These are phyloP conservation scores for Tulasnella sp. DNA, from an alignment of 768 basidiomycete species.

Conservation along the genomic window DNA sequence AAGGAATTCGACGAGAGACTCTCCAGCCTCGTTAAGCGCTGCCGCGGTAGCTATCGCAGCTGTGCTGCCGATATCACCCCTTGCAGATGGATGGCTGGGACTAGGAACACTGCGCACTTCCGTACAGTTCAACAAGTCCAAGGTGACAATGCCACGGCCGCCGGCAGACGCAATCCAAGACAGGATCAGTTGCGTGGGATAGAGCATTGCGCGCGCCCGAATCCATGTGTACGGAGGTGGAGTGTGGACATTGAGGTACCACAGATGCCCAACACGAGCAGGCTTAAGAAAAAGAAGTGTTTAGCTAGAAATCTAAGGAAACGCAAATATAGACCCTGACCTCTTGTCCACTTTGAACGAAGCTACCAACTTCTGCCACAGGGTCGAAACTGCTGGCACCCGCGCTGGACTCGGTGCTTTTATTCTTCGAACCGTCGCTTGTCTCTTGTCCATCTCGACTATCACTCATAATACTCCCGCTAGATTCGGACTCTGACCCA, in stretches of 20 bases:
- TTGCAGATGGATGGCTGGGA: conserved; percentile 67
- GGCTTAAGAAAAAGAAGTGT: conserved; percentile 42
- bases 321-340: conserved; percentile 28
- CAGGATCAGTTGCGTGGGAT: conserved; percentile 72
- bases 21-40: conserved; percentile 27
- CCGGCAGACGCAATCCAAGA: conserved; percentile 82
- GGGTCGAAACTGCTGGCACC: conserved; percentile 40
- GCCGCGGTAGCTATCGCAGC: conserved; percentile 55
- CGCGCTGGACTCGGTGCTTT: not conserved
- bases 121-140: conserved; percentile 79
- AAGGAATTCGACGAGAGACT: conserved; percentile 51
- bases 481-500: not conserved
- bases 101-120: conserved; percentile 77
- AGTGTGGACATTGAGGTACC: conserved; percentile 90
- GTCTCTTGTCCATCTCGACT: not conserved
- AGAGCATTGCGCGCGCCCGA: conserved; percentile 71
- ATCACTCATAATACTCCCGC: not conserved
- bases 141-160: conserved; percentile 71
- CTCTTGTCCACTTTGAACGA: conserved; percentile 32
- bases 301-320: conserved; percentile 1
- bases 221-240: conserved; percentile 68
- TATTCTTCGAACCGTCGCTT: not conserved
- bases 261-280: conserved; percentile 70
- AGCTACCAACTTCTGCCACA: conserved; percentile 32
- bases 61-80: conserved; percentile 77